A percentile compares a stretch with the other conserved stretches of the same genome.
Evolutionary conservation across 305 asterid species (phyloP).

Genomic region (Fraxinus angustifolia): DNA sequence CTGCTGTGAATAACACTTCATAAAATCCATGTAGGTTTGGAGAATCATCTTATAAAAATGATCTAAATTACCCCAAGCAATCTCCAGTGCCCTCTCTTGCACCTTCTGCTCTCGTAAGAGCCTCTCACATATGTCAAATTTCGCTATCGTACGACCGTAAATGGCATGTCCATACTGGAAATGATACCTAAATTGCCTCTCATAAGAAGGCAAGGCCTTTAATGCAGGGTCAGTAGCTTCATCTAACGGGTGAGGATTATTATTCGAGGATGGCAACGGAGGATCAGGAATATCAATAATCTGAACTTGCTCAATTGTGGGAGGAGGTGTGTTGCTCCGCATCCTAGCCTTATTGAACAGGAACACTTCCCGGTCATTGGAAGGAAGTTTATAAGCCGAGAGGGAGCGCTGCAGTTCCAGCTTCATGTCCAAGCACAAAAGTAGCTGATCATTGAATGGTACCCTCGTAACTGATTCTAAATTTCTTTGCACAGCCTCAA

Average conservation of each 20-base stretch:
- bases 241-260: conserved; percentile 66
- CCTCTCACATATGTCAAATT: conserved; percentile 59
- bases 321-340: conserved; percentile 63
- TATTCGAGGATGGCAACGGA: conserved; percentile 44
- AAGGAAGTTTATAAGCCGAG: conserved; percentile 73
- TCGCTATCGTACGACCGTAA: conserved; percentile 59
- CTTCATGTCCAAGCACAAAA: conserved; percentile 83
- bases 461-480: conserved; percentile 62
- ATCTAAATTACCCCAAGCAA: conserved; percentile 79
- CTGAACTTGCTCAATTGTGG: conserved; percentile 57
- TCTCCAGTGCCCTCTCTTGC: conserved; percentile 86
- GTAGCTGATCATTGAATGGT: conserved; percentile 69
- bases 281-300: conserved; percentile 63
- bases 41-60: conserved; percentile 71
- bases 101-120: conserved; percentile 74
- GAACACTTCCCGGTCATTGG: conserved; percentile 67
- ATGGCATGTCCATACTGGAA: conserved; percentile 76
- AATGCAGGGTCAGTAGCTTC: conserved; percentile 87
- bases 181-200: conserved; percentile 85
- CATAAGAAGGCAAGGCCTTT: conserved; percentile 83
- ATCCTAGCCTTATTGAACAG: conserved; percentile 75
- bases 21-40: conserved; percentile 68
- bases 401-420: conserved; percentile 66
- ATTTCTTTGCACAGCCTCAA: conserved; percentile 62
- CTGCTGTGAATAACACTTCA: conserved; percentile 74